Evolutionary conservation across 352 stramenopile species (phyloP), one percentile per base, ranked within the genome.

Genomic region (Phytophthora palmivora): DNA sequence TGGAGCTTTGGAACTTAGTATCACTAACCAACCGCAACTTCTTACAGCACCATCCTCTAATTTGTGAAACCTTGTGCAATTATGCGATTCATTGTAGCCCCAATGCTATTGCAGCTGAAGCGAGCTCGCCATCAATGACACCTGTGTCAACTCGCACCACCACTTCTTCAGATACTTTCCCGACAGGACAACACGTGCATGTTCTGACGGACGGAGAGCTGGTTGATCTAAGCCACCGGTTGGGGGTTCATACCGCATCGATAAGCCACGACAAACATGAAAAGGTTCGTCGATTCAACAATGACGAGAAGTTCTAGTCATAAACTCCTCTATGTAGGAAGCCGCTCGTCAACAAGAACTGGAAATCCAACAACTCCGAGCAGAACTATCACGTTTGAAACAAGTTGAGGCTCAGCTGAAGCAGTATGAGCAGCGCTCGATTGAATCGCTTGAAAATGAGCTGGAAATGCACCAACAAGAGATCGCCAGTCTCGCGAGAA

Each of bases 211-310:
- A 15, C n/a, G n/a, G 6, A 14, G 39, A 75, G 16, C 22, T 58
- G 2, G 15, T 39, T 14, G 36, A 62, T 2, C 28, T 72, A 12
- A 22, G 64, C 11, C 60, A 21, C n/a, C 41, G 39, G 39, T 8
- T 68, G 2, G 22, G 48, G 30, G 43, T 30, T 22, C 56, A 54
- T 21, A 44, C 51, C 5, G 50, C 51, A 8, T 55, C 51, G 22
- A 19, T 70, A 0, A 10, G 56, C 9, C 41, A 63, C 14, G 34
- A 28, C 16, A 70, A 47, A n/a, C 43, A 16, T 24, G 22, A 77
- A 54, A 75, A 72, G 52, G 67, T 77, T 45, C 16, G 24, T 28
- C 6, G 24, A 28, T 28, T 6, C 24, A 38, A 28, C 21, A 32
- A 15, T 22, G 36, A 16, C 22, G 24, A 22, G 26, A 11, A 7